Evolutionary conservation across 1,139 yeast genomes (phyloP).

Genomic region (Hyphopichia wangnamkhiaoensis): DNA sequence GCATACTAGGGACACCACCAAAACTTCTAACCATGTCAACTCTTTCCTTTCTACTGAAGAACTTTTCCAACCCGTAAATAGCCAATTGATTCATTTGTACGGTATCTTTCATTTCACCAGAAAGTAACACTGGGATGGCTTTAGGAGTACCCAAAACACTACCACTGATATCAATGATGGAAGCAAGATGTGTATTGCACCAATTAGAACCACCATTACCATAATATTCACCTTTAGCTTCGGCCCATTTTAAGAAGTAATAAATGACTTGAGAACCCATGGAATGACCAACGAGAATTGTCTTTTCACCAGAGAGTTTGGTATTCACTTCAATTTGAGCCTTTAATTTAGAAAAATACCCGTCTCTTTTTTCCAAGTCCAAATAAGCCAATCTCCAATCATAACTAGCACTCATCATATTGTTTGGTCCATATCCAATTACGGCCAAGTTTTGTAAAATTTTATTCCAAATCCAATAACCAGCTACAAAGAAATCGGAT

Average conservation of each 20-base stretch:
- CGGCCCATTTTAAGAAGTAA: conserved; percentile 94
- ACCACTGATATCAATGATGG: conserved; percentile 86
- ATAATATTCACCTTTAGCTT: conserved; percentile 72
- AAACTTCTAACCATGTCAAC: conserved; percentile 81
- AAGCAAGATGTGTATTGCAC: conserved; percentile 82
- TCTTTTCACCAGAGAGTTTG: conserved; percentile 61
- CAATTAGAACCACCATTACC: conserved; percentile 89
- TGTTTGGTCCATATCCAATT: conserved; percentile 88
- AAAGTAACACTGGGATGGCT: conserved; percentile 82
- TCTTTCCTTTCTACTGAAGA: conserved; percentile 86
- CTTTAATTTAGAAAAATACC: conserved; percentile 78
- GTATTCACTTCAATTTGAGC: conserved; percentile 61
- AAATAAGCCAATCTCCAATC: conserved; percentile 94
- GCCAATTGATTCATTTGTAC: conserved; percentile 92
- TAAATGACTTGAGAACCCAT: conserved; percentile 93
- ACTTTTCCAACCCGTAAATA: conserved; percentile 90
- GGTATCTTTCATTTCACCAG: conserved; percentile 98
- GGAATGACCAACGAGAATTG: conserved; percentile 85
- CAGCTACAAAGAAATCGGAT: conserved; percentile 94
- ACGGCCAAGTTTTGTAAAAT: conserved; percentile 90
- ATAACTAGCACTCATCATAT: conserved; percentile 87
- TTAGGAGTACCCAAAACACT: conserved; percentile 91
- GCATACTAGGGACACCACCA: conserved; percentile 94
- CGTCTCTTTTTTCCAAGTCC: conserved; percentile 85
- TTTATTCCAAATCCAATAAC: conserved; percentile 99